Conservation (phyloP, 164 flowering plant genomes). For the Chloranthus sessilifolius region DNA sequence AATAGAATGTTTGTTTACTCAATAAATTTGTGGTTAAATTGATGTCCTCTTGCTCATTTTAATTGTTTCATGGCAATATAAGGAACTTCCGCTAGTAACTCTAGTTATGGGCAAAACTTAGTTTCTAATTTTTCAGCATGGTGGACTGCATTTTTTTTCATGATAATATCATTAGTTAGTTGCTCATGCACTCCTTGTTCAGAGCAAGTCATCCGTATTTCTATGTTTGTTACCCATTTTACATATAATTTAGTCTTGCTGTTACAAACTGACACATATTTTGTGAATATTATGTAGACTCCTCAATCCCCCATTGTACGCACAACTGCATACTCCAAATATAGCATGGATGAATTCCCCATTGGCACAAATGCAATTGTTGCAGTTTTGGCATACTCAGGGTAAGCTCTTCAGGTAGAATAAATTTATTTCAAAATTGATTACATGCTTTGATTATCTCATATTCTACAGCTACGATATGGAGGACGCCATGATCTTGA, state of each 20-base stretch:
- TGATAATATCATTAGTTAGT: too few relatives aligned
- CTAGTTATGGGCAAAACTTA: too few relatives aligned
- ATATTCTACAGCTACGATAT: conserved; percentile 68
- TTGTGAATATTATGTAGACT: conserved; percentile 43
- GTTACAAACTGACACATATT: not conserved
- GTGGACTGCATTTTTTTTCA: too few relatives aligned
- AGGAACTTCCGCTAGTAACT: too few relatives aligned
- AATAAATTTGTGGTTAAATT: too few relatives aligned
- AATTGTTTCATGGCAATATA: too few relatives aligned
- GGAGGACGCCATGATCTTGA: conserved; percentile 99
- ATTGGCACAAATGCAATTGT: conserved; percentile 96
- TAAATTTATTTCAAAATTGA: not conserved
- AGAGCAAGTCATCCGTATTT: not conserved
- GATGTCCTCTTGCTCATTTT: too few relatives aligned
- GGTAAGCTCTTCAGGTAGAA: conserved; percentile 39
- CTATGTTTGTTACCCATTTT: not conserved
- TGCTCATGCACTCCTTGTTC: not conserved
- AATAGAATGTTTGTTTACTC: too few relatives aligned
- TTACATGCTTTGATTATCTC: not conserved
- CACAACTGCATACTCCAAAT: conserved; percentile 68
- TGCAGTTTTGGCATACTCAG: conserved; percentile 94
- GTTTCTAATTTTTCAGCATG: too few relatives aligned
- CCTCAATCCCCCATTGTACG: conserved; percentile 96
- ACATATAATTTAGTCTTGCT: not conserved
- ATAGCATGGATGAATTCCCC: conserved; percentile 73